A percentile compares a stretch with the other conserved stretches of the same genome.
These are phyloP conservation scores for Cordyceps cateniannulata DNA, from an alignment of 2,329 filamentous ascomycete species.

Conservation along the genomic window DNA sequence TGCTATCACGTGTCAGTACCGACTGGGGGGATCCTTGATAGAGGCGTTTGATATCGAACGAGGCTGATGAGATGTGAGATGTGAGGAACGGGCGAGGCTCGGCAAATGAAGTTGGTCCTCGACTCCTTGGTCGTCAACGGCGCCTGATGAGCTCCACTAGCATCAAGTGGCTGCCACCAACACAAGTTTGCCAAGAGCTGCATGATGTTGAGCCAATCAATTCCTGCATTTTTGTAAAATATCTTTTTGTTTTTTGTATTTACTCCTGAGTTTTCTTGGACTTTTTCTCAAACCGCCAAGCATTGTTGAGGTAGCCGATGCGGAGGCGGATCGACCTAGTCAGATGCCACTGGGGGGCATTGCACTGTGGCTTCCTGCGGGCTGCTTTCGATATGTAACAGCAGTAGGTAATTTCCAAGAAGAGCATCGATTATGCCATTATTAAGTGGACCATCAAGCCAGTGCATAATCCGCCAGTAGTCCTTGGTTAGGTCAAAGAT, in stretches of 20 bases:
- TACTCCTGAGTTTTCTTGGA: too few relatives aligned
- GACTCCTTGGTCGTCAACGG: background rate
- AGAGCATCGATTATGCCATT: background rate
- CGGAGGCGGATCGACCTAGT: background rate
- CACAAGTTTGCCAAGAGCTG: background rate
- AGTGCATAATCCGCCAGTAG: background rate
- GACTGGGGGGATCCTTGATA: background rate
- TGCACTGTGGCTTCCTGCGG: background rate
- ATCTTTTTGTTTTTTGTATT: background rate
- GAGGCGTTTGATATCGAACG: background rate
- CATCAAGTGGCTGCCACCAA: background rate
- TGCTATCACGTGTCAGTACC: too few relatives aligned
- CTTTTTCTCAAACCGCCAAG: background rate
- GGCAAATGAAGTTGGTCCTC: too few relatives aligned
- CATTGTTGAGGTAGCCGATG: background rate
- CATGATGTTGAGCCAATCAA: background rate
- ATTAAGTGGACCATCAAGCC: background rate
- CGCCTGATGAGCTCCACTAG: background rate
- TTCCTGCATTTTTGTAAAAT: background rate
- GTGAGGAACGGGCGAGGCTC: too few relatives aligned
- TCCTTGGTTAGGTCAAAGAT: background rate
- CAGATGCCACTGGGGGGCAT: background rate
- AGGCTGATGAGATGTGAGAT: background rate
- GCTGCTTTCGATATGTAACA: background rate
- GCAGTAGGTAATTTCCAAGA: background rate